phyloP scores from a whole-genome alignment of 805 yeast species.

The Saturnispora mendoncae region DNA sequence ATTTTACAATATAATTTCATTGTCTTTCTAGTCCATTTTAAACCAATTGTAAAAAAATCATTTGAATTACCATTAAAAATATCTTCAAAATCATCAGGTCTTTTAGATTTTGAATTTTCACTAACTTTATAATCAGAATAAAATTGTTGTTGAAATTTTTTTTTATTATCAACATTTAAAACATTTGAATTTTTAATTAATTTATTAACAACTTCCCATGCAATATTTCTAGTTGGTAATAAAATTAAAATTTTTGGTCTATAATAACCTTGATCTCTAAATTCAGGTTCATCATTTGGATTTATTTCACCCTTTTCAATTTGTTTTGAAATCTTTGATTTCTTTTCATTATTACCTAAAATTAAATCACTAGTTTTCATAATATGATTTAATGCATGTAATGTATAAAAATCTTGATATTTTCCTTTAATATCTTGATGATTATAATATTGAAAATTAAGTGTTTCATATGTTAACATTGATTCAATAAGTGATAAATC shows the following conservation, averaged over 20 bases:
- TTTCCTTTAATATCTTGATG: slow-evolving; percentile 29
- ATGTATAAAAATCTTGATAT: slow-evolving; percentile 53
- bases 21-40: slow-evolving; percentile 82
- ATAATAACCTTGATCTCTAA: slow-evolving; percentile 91
- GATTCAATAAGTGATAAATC: slow-evolving; percentile 54
- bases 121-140: slow-evolving; percentile 33
- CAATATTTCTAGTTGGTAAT: slow-evolving; percentile 75
- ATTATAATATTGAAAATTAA: slow-evolving; percentile 46
- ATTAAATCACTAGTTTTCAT: slow-evolving; percentile 82
- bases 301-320: slow-evolving; percentile 29
- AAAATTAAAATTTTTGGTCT: slow-evolving; percentile 81
- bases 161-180: slow-evolving; percentile 71
- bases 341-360: slow-evolving; percentile 62
- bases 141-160: slow-evolving; percentile 67
- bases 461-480: slow-evolving; percentile 64
- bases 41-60: slow-evolving; percentile 87
- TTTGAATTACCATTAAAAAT: slow-evolving; percentile 82
- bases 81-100: slow-evolving; percentile 77
- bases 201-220: slow-evolving; percentile 57
- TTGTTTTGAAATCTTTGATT: slow-evolving; percentile 31
- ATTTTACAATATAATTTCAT: slow-evolving; percentile 77
- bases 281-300: slow-evolving; percentile 42
- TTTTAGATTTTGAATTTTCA: slow-evolving; percentile 33
- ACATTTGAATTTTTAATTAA: slow-evolving; percentile 56
- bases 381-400: slow-evolving; percentile 77